These are phyloP conservation scores for Ormosia emarginata DNA, from an alignment of 306 rosid genomes.

Conservation along the genomic window DNA sequence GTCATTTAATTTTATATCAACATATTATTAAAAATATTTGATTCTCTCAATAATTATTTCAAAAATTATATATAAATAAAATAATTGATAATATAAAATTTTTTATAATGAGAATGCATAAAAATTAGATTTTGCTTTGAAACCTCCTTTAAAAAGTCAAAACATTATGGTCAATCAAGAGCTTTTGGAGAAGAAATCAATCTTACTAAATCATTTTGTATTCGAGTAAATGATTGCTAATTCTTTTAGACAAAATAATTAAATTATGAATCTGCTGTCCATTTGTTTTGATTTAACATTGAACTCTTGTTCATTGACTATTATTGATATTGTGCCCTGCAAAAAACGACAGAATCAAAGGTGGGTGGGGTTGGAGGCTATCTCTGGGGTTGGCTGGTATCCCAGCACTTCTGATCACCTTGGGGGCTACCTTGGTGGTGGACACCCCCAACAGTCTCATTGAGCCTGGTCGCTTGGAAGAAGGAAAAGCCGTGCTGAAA, in stretches of 20 bases:
- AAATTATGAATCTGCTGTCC: background rate
- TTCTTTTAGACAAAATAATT: background rate
- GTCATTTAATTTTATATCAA: too few species aligned
- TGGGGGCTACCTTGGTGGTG: slow-evolving; percentile 73
- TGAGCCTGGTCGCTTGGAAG: slow-evolving; percentile 71
- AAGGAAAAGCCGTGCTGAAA: slow-evolving; percentile 70
- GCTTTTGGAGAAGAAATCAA: background rate
- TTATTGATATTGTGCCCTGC: background rate
- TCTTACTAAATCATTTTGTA: background rate
- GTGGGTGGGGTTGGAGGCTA: slow-evolving; percentile 99
- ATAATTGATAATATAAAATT: too few species aligned
- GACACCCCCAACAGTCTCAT: slow-evolving; percentile 95
- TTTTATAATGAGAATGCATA: too few species aligned
- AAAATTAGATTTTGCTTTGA: too few species aligned
- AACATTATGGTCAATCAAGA: background rate
- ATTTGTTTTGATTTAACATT: background rate
- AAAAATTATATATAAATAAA: too few species aligned
- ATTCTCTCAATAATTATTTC: too few species aligned
- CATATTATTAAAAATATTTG: too few species aligned
- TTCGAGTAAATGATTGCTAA: background rate
- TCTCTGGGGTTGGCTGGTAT: slow-evolving; percentile 86
- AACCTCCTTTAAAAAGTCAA: too few species aligned
- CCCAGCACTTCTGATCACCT: slow-evolving; percentile 69
- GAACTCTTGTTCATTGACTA: background rate
- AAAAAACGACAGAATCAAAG: slow-evolving; percentile 45